Conservation (phyloP, 257 asterid species). For the Solanum ossicruentum region DNA sequence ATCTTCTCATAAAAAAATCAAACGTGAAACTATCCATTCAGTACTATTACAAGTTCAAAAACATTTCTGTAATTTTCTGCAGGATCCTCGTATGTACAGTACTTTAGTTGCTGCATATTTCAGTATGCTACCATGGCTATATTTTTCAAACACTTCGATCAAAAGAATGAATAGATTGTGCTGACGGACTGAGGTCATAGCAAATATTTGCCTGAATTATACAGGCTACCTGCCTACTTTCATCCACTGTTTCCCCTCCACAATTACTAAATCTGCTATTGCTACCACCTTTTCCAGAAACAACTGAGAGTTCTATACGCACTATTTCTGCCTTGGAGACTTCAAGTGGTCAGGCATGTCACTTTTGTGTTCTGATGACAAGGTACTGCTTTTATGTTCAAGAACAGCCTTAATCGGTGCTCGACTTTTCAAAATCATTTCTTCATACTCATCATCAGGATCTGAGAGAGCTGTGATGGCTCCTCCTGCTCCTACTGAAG, state of each 20-base stretch:
- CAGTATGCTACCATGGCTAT: neutral
- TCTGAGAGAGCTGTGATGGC: slow-evolving; percentile 88
- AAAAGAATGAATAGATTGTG: neutral
- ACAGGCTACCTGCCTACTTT: neutral
- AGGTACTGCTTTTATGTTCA: slow-evolving; percentile 17
- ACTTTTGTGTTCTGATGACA: neutral
- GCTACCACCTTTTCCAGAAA: neutral
- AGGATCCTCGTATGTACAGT: neutral
- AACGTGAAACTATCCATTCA: neutral
- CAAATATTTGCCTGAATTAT: neutral
- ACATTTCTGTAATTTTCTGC: neutral
- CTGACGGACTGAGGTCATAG: neutral
- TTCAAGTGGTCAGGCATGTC: neutral
- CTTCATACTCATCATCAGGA: slow-evolving; percentile 75
- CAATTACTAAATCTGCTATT: neutral
- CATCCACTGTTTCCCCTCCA: neutral
- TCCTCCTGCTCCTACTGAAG: slow-evolving; percentile 88
- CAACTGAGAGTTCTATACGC: neutral
- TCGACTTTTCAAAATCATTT: slow-evolving; percentile 75
- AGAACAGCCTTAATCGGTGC: slow-evolving; percentile 66
- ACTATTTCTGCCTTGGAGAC: neutral
- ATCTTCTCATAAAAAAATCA: neutral
- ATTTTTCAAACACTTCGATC: neutral
- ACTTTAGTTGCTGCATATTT: neutral
- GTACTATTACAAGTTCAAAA: neutral